These are phyloP conservation scores for Sporopachydermia lactativora DNA, from an alignment of 805 yeast genomes.

Conservation along the genomic window DNA sequence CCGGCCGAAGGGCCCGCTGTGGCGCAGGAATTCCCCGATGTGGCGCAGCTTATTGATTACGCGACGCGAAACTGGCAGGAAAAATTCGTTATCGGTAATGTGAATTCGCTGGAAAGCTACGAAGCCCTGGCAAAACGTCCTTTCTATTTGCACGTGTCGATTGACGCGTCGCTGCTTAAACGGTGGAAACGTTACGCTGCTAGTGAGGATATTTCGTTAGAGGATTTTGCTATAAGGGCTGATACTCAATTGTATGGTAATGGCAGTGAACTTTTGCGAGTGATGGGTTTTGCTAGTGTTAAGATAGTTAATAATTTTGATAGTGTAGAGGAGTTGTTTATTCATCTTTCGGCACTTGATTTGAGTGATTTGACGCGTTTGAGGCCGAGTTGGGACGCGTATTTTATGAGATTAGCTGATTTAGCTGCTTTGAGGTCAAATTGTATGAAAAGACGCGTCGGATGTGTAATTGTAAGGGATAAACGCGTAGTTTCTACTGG, in stretches of 20 bases:
- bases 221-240: constrained; percentile 22
- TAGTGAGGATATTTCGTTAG: constrained; percentile 11
- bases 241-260: constrained; percentile 20
- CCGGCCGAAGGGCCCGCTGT: constrained; percentile 12
- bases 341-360: constrained; percentile 26
- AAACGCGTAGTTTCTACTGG: constrained; percentile 90
- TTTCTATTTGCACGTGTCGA: constrained; percentile 64
- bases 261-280: constrained; percentile 22
- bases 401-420: constrained; percentile 87
- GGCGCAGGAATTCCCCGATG: constrained; percentile 20
- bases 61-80: constrained; percentile 56
- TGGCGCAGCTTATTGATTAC: constrained; percentile 36
- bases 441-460: constrained; percentile 96
- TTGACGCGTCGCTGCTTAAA: constrained; percentile 54
- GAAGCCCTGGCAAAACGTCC: constrained; percentile 51
- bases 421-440: constrained; percentile 86
- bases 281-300: constrained; percentile 35
- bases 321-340: constrained; percentile 23
- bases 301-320: constrained; percentile 39
- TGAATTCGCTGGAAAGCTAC: constrained; percentile 29
- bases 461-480: constrained; percentile 85
- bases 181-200: constrained; percentile 21
- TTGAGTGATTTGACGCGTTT: constrained; percentile 41
- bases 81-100: constrained; percentile 43
- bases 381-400: constrained; percentile 93